Percentiles rank a stretch among this genome's conserved stretches.
phyloP scores from a whole-genome alignment of 257 asterid genomes.

The Solanum etuberosum region DNA sequence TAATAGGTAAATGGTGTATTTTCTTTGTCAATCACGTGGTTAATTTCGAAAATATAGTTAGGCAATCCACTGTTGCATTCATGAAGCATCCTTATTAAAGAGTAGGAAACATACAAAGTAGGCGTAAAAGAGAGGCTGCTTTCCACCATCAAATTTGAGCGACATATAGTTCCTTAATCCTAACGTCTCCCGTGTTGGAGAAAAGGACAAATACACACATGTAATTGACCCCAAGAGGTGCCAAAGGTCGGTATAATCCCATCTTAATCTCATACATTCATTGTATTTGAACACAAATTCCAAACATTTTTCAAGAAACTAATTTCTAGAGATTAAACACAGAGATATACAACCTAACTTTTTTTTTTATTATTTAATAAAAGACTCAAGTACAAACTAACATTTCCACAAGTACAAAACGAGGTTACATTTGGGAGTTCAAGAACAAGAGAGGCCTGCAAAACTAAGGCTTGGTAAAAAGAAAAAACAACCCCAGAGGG shows the following conservation, averaged over 20 bases:
- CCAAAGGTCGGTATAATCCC: background rate
- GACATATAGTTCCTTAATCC: background rate
- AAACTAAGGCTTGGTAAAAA: constrained; percentile 53
- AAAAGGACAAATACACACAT: background rate
- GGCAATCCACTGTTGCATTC: background rate
- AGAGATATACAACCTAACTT: background rate
- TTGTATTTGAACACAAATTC: background rate
- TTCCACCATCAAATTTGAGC: background rate
- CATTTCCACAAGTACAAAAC: background rate
- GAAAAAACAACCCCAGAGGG: constrained; percentile 34
- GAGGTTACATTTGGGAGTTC: constrained; percentile 26
- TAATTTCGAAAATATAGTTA: background rate
- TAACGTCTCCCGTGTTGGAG: background rate
- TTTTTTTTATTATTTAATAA: background rate
- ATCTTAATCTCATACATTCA: background rate
- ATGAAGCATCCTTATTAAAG: background rate
- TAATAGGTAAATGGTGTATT: background rate
- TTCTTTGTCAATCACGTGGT: background rate
- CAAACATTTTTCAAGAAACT: background rate
- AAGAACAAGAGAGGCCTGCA: constrained; percentile 46
- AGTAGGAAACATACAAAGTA: background rate
- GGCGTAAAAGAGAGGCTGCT: background rate
- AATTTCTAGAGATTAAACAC: background rate
- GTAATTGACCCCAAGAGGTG: background rate
- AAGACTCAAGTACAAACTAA: background rate